These are phyloP conservation scores for Ogataea angusta DNA, from an alignment of 805 yeast genomes.

Conservation along the genomic window DNA sequence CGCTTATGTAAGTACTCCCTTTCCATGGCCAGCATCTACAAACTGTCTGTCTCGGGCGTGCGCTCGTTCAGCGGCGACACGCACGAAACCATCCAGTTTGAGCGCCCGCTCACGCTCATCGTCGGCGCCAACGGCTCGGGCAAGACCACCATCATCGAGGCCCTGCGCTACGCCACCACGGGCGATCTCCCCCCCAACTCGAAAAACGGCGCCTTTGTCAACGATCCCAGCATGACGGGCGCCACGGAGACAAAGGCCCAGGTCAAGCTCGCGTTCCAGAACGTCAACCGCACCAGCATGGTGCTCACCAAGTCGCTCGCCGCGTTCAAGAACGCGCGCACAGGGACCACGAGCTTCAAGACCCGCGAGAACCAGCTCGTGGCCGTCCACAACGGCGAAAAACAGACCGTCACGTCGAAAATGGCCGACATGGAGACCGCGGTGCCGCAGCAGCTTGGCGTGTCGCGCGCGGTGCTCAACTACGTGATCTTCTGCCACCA, in stretches of 20 bases:
- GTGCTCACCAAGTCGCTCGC: slow-evolving; percentile 85
- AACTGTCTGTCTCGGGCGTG: slow-evolving; percentile 79
- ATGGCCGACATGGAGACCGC: slow-evolving; percentile 79
- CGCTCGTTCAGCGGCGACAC: slow-evolving; percentile 87
- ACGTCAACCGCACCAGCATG: slow-evolving; percentile 72
- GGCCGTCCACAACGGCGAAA: slow-evolving; percentile 60
- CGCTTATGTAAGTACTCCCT: slow-evolving; percentile 9
- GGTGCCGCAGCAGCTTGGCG: slow-evolving; percentile 83
- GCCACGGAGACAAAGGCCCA: slow-evolving; percentile 82
- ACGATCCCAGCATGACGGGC: slow-evolving; percentile 81
- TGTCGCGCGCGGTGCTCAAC: slow-evolving; percentile 80
- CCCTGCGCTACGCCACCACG: slow-evolving; percentile 89
- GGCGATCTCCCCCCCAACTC: slow-evolving; percentile 95
- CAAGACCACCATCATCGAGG: slow-evolving; percentile 93
- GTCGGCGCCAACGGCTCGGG: slow-evolving; percentile 98
- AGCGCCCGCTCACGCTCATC: slow-evolving; percentile 84
- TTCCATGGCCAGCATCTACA: slow-evolving; percentile 42
- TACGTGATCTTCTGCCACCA: slow-evolving; percentile 97
- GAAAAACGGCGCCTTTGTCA: slow-evolving; percentile 93
- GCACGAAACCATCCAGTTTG: slow-evolving; percentile 84
- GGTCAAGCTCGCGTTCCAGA: slow-evolving; percentile 80
- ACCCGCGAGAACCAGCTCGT: slow-evolving; percentile 87
- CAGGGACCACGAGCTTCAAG: slow-evolving; percentile 64
- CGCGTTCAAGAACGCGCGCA: slow-evolving; percentile 52
- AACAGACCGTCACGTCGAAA: slow-evolving; percentile 73